A percentile compares a stretch with the other conserved stretches of the same genome.
phyloP scores from a whole-genome alignment of 768 basidiomycete species.

The Boletus insuetus region DNA sequence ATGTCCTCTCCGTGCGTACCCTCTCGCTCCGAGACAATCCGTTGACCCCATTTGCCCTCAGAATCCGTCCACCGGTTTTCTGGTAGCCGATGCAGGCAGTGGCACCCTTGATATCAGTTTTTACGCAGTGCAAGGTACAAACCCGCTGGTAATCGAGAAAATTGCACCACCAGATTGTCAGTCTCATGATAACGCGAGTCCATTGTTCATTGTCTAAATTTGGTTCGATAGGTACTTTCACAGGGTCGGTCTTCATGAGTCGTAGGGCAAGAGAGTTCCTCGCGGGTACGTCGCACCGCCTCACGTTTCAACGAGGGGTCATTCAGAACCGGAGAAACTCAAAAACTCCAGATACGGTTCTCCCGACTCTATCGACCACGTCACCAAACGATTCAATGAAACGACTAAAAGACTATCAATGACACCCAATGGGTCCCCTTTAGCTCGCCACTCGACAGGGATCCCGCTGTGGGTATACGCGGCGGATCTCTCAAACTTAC shows the following conservation, averaged over 20 bases:
- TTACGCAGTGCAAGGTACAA: slow-evolving; percentile 67
- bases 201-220: slow-evolving; percentile 1
- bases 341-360: slow-evolving; percentile 71
- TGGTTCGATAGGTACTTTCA: slow-evolving; percentile 60
- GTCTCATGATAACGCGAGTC: slow-evolving; percentile 19
- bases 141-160: slow-evolving; percentile 76
- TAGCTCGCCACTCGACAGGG: slow-evolving; percentile 77
- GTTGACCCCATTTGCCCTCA: slow-evolving; percentile 26
- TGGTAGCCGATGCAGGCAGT: slow-evolving; percentile 79
- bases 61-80: slow-evolving; percentile 74
- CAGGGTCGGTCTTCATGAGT: slow-evolving; percentile 81
- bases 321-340: slow-evolving; percentile 55
- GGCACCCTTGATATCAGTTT: slow-evolving; percentile 81
- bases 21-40: not conserved
- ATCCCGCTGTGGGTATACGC: slow-evolving; percentile 62
- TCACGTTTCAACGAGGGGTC: not conserved
- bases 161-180: slow-evolving; percentile 79
- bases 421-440: slow-evolving; percentile 73
- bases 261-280: slow-evolving; percentile 70
- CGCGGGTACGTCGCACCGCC: slow-evolving; percentile 45
- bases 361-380: slow-evolving; percentile 70
- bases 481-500: slow-evolving; percentile 69
- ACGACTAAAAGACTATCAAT: slow-evolving; percentile 77
- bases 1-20: slow-evolving; percentile 64
- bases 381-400: slow-evolving; percentile 77